Percentiles rank a stretch among this genome's conserved stretches.
Evolutionary conservation across 305 asterid genomes (phyloP).

Genomic region (Solanum hybrid): DNA sequence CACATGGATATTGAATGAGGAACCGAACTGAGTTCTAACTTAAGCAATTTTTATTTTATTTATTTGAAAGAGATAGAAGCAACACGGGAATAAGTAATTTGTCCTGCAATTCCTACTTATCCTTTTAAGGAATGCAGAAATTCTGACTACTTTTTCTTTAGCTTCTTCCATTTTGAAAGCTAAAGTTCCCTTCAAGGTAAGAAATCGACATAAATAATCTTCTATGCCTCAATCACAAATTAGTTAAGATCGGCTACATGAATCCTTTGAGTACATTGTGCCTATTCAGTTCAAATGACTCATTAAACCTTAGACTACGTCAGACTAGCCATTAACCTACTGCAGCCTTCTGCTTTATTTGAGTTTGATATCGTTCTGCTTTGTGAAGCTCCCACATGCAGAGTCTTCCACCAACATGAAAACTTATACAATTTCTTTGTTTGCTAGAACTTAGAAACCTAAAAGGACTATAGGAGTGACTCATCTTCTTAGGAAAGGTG

Average conservation of each 20-base stretch:
- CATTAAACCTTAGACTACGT: background rate
- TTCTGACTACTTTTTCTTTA: background rate
- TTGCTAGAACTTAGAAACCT: background rate
- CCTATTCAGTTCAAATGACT: background rate
- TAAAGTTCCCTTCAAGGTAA: background rate
- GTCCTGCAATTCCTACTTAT: background rate
- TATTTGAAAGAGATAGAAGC: background rate
- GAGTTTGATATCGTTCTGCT: background rate
- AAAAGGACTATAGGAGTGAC: background rate
- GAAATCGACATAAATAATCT: background rate
- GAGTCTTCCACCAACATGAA: background rate
- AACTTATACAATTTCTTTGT: background rate
- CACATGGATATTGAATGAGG: background rate
- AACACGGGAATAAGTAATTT: background rate
- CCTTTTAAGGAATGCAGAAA: background rate
- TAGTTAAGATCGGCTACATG: background rate
- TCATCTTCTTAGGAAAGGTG: background rate
- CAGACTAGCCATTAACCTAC: background rate
- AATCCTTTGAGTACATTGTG: background rate
- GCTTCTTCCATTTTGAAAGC: background rate
- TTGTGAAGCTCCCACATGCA: background rate
- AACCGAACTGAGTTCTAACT: background rate
- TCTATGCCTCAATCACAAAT: background rate
- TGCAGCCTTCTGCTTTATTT: background rate
- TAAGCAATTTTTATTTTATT: background rate